Evolutionary conservation across 1,284 basidiomycete genomes (phyloP), one percentile per base, ranked within the genome.

Genomic region (Lentinula novae-zelandiae): DNA sequence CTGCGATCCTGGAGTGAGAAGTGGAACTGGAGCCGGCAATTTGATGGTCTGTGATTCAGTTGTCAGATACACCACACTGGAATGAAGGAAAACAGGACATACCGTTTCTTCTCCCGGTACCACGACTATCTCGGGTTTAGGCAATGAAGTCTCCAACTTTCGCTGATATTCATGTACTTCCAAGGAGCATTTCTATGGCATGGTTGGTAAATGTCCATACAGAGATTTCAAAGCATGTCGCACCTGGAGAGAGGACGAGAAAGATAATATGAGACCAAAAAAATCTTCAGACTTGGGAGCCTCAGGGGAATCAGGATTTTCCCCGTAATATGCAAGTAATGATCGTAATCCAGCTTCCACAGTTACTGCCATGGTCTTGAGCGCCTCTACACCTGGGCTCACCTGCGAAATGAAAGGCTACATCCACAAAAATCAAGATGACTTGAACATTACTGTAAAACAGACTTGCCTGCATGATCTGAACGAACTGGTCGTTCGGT

Each of bases 251-350:
- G 84, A 83, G 0, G 83, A 83, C 0, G 90, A 90, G 72, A 95
- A 95, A 0, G 85, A 82, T 17, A 84, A 76, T 33, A 95, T 81
- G 57, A 89, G 75, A 0, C 81, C 83, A 67, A 95, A 94, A 68
- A 95, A 86, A 62, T 90, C 88, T 68, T 95, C 93, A 0, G 89
- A 83, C 66, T 88, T 92, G 1, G 80, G 80, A 1, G 83, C 76
- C 12, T 88, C 86, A 0, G 82, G 78, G 1, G 82, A 78, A 58
- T 84, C 81, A 2, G 82, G 78, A 49, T 77, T 76, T 69, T 93
- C 91, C 8, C 92, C 92, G 67, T 87, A 95, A 75, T 90, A 95
- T 0, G 67, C 62, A 8, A 92, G 72, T 20, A 93, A 63, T 3
- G 78, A 78, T 22, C 74, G 74, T 4, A 95, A 72, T 58, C 92